Evolutionary conservation across 495 filamentous ascomycete species (phyloP), one percentile per base, ranked within the genome.

Genomic region (Physcia stellaris): DNA sequence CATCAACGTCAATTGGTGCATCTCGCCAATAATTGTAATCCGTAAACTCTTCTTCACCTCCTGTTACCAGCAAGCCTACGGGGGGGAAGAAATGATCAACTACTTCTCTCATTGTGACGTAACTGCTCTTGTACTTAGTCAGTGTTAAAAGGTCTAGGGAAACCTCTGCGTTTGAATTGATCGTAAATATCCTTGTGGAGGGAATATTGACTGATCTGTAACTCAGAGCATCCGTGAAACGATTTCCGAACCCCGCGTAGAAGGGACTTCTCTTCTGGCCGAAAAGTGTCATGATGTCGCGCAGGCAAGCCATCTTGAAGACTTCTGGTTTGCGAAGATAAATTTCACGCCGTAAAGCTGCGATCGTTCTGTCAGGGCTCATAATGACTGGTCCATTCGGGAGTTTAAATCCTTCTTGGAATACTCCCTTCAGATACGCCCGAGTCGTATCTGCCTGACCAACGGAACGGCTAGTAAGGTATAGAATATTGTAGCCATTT

Each of bases 401-500:
- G 12, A 99, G 53, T 22, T 73, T 74, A 57, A 85, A 93, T 24
- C 79, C 77, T 40, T 94, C 87, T 54, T 99, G 90, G 13, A 72
- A 64, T 13, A 99, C 83, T 7, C 88, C 87, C 34, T 87, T 78
- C 0, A 99, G 67, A 59, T 99, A 99, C 2, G 82, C 75, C 39
- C 92, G 64, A 6, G 90, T 99, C 0, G 70, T 86, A 56, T 99
- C 90, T 18, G 90, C 79, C 57, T 93, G 88, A 0, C 90, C 90
- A 32, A 95, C 86, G 6, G 83, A 85, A 30, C 90, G 78, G 60
- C 82, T 90, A 0, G 92, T 99, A 24, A 99, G 72, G 52, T 99
- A 99, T 68, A 99, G 82, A 49, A 99, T 86, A 55, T 99, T 93
- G 63, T 99, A 99, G 2, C 90, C 90, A 53, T 99, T 99, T 43